Conservation (phyloP, 1,284 basidiomycete genomes). For the Pulveroboletus sp. region DNA sequence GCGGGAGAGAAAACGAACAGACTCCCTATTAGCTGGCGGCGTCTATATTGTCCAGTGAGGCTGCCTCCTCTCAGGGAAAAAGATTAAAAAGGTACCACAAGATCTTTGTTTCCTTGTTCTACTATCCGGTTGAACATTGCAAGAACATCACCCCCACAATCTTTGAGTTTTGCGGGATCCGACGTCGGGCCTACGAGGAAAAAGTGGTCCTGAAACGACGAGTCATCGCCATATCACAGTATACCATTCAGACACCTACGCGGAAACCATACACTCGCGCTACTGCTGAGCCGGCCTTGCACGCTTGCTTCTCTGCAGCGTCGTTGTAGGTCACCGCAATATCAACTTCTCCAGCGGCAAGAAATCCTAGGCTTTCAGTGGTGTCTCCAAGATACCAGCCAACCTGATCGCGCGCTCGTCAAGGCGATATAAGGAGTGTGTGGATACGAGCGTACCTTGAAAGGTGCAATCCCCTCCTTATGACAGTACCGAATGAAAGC, state of each 20-base stretch:
- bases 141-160: conserved; percentile 8
- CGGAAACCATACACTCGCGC: conserved; percentile 44
- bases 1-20: conserved; percentile 52
- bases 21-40: conserved; percentile 24
- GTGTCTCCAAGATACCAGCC: conserved; percentile 55
- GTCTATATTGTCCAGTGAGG: conserved; percentile 13
- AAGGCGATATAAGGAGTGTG: not conserved
- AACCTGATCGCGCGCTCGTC: conserved; percentile 34
- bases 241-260: conserved; percentile 39
- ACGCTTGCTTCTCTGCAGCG: conserved; percentile 45
- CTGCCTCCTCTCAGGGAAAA: not conserved
- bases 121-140: conserved; percentile 27
- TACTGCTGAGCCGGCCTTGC: conserved; percentile 33
- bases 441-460: conserved; percentile 35
- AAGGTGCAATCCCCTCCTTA: conserved; percentile 31
- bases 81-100: conserved; percentile 11
- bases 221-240: conserved; percentile 23
- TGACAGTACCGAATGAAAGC: conserved; percentile 45
- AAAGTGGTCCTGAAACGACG: conserved; percentile 26
- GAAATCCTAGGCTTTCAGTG: conserved; percentile 44
- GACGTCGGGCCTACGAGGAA: conserved; percentile 22
- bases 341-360: conserved; percentile 44
- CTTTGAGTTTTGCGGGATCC: conserved; percentile 20
- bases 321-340: conserved; percentile 51
- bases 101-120: conserved; percentile 26